Conservation (phyloP, 805 yeast genomes). For the Candida ortonii region DNA sequence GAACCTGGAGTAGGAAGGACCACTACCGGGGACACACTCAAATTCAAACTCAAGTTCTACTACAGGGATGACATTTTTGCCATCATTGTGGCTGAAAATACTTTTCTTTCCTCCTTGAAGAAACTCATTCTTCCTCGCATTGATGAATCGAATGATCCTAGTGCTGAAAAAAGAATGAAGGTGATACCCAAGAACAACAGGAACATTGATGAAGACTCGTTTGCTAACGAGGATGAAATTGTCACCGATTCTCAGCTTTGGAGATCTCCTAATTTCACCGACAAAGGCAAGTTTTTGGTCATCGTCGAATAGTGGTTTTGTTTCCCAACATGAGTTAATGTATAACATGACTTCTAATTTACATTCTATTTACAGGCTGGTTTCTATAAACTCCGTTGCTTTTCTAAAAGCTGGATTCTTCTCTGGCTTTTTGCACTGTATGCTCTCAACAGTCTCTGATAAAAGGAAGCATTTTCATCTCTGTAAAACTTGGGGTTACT, state of each 20-base stretch:
- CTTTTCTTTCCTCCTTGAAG: constrained; percentile 26
- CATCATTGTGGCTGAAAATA: constrained; percentile 34
- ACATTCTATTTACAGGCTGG: no score
- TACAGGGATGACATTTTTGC: constrained; percentile 82
- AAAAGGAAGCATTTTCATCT: constrained; percentile 22
- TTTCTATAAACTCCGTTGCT: constrained; percentile 2
- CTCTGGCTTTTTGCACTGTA: constrained; percentile 32
- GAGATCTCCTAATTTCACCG: constrained; percentile 27
- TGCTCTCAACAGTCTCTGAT: constrained; percentile 31
- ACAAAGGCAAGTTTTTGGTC: constrained; percentile 35
- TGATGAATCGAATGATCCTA: constrained; percentile 29
- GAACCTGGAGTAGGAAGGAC: no score
- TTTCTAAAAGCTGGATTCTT: constrained; percentile 14
- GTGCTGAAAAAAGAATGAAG: constrained; percentile 21
- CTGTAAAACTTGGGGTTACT: constrained; percentile 10
- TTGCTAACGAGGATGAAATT: constrained; percentile 20
- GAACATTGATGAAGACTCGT: constrained; percentile 24
- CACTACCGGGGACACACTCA: constrained; percentile 27
- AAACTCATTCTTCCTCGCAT: constrained; percentile 28
- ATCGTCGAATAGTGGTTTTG: constrained; percentile 12
- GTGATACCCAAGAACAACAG: constrained; percentile 29
- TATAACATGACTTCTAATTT: no score
- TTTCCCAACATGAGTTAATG: background rate
- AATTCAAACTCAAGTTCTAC: constrained; percentile 68
- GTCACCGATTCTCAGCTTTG: constrained; percentile 25